Evolutionary conservation across 108 stramenopile species (phyloP), one percentile per base, ranked within the genome.

Genomic region (Skeletonema potamos): DNA sequence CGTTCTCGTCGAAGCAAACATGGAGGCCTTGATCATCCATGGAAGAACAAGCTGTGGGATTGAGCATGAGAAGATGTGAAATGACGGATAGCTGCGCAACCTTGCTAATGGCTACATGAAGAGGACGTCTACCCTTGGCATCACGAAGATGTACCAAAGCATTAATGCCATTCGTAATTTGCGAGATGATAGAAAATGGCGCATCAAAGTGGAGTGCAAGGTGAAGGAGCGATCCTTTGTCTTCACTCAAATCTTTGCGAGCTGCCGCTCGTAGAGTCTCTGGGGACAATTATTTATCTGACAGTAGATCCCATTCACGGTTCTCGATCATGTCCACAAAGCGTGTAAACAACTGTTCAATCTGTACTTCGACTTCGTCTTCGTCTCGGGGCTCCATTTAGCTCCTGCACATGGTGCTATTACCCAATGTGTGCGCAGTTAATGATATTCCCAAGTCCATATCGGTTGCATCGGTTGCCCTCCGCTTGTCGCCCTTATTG

Each of bases 11-110:
- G 30, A 59, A 59, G 32, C 27, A 30, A 8, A 11, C 12, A 32
- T 60, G 59, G 13, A 60, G 59, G 59, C 32, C 59, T 18, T 60
- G 29, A 32, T 60, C 29, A 32, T 60, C 59, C 17, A 27, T 3
- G 18, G 8, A 18, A 4, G 28, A 15, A 4, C 59, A 60, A 9
- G 59, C 32, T 26, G 17, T n/a, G 0, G 32, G 59, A 5, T 33
- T 30, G 7, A 17, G 28, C 58, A n/a, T 17, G 17, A 30, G 29
- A 30, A 59, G 9, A 59, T 29, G 29, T 3, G 37, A 39, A 39
- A 39, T 39, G 37, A 39, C 15, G 37, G 37, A 39, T 15, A 39
- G 37, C 12, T 39, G 11, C 4, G 39, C 15, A 41, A 15, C 2
- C 15, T 41, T 41, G 10, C 15, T n/a, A 15, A 41, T 41, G n/a